Evolutionary conservation across 2,329 filamentous ascomycete species (phyloP), one percentile per base, ranked within the genome.

Genomic region (Onygenales sp.): DNA sequence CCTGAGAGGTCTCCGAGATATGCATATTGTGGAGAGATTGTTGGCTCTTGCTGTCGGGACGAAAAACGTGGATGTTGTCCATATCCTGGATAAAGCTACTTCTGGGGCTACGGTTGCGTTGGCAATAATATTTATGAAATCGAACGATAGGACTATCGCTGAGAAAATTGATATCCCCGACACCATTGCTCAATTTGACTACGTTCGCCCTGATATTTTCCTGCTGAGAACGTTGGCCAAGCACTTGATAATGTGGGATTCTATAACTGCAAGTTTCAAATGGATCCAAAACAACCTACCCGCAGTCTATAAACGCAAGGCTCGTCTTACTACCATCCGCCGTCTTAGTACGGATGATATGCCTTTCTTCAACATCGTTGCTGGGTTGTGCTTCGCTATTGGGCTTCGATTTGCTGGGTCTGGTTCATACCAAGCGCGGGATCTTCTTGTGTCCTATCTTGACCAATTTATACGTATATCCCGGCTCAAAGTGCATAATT

Each of bases 81-180:
- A 98, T 63, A 84, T 97, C 8, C 79, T 97, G 2, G 94, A 98
- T 66, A 86, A 92, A 61, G 91, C 92, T 5, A 93, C 89, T 8
- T 88, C 94, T 2, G 93, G 88, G n/a, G 92, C 93, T 1, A 89
- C 94, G 6, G 82, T 97, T 62, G 92, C 93, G 0, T 78, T 96
- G 54, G 83, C 90, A 1, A 79, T 98, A 52, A 92, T 98, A 34
- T 98, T 92, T 68, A 93, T 98, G 88, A 97, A 97, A 70, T 93
- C 92, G 0, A 88, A 94, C 58, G 88, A 98, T 65, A 79, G 82
- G 55, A 83, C 87, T 13, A 81, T 98, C 17, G 93, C 93, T 3
- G 83, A 85, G 53, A 97, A 96, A 73, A 85, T 98, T 51, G 89
- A 97, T 66, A 84, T 97, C 0, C 94, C 94, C 0, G 87, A 95